Base-by-base conservation (phyloP, 2,329 filamentous ascomycete species). In the Alternaria brassicae region DNA sequence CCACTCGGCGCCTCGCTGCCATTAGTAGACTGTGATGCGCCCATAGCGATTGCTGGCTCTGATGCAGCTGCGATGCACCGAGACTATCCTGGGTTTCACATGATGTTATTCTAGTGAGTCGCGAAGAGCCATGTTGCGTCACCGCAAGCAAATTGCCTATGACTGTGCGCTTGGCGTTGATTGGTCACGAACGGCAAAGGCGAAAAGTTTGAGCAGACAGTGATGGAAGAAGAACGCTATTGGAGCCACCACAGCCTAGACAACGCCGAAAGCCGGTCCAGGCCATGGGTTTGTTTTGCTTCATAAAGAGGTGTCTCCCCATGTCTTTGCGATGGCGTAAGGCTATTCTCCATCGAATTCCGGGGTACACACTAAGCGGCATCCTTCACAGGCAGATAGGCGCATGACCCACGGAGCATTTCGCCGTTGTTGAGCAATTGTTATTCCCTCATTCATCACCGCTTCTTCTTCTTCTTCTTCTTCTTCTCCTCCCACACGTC, bases 21-120 rank as follows among this genome's bases (percentile, higher is more conserved):
- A 37, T 66, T 72, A 23, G 79, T 78, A 48, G 81, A 83, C 70
- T 83, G 82, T 57, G 76, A 72, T 40, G 80, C 80, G 51, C 82
- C 82, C 82, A 83, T 83, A 28, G 30, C 66, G 61, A 34, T 40
- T 42, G 47, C 49, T 32, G 39, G 45, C 28, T 48, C 48, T 28
- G 44, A 42, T 41, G 36, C 45, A 28, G 42, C 30, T 41, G 41
- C 19, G n/a, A 28, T 54, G n/a, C 41, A 52, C 41, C 49, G 25
- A 47, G 27, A 30, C 34, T 34, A 58, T 30, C 34, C 12, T 34
- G 19, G 44, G 27, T 5, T 30, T 28, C 30, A 27, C 21, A 28
- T 47, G 15, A 27, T 41, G 36, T 44, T 32, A 41, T 42, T 32
- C 32, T 28, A 30, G 53, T 58, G 56, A 58, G 56, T 58, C 34